Base-by-base conservation (phyloP, 2,329 filamentous ascomycete genomes). In the Stemphylium vesicarium region DNA sequence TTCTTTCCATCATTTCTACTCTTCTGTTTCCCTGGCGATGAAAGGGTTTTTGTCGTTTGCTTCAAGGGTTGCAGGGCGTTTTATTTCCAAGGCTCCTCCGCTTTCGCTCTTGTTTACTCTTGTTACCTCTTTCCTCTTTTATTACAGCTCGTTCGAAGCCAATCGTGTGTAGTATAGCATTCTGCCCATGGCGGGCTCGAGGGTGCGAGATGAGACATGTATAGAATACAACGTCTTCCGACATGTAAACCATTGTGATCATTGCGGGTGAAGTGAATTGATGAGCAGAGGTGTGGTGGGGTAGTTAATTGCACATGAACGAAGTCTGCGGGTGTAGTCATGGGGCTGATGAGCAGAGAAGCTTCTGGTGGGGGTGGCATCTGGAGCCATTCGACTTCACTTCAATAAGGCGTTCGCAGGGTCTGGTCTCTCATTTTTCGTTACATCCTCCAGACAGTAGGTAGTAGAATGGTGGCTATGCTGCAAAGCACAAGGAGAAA, bases 1-100 rank as follows among this genome's bases (percentile, higher is more conserved):
- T 57, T 50, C 51, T 54, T 54, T 26, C n/a, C 37, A 22, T 9
- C 32, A 53, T 63, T 68, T 66, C 65, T 65, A 65, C 64, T 69
- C 68, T 65, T 64, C 59, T 64, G 46, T 32, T 44, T 15, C 45
- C 38, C 40, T 44, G 56, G 26, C 51, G 47, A 16, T 48, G 16
- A 24, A 20, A 20, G 20, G 4, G 22, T 24, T 6, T 24, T 40
- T 44, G 38, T 37, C 32, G 15, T 35, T 48, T 38, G 39, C 20
- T 29, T 16, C 41, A 39, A 46, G 48, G 40, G 40, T 57, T 44
- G 64, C 53, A 61, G 63, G 65, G 65, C 63, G 64, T 63, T 66
- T 54, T 43, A 15, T 43, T 31, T 37, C 2, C 4, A 44, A 44
- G 59, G 60, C 56, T 64, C 59, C 54, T 65, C 59, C 53, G 52